Evolutionary conservation across 768 basidiomycete genomes (phyloP), one percentile per base, ranked within the genome.

Genomic region (Podaxis carcinomalis): DNA sequence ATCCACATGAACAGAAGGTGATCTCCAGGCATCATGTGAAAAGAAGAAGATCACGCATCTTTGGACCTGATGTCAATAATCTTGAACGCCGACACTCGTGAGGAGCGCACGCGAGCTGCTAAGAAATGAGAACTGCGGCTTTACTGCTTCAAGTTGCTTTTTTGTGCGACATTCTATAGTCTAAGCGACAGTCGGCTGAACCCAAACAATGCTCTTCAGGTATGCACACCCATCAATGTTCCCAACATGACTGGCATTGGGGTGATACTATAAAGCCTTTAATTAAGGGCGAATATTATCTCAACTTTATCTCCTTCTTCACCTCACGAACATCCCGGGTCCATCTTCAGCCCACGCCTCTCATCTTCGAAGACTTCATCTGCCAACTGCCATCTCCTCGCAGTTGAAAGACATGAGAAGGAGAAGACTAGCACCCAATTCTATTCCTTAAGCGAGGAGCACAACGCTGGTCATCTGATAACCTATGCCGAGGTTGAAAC

Each of bases 331-430:
- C 19, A 19, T 46, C 47, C 46, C 56, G 13, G 23, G 39, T 39
- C 57, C 5, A 39, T 39, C 36, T 42, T 49, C 25, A 39, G 23
- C 52, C 14, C 52, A 54, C 40, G 52, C 19, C 52, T 39, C 52
- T 35, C 36, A 13, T 9, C 52, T 54, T 54, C 52, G 52, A 54
- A 28, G 28, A 54, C 11, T 7, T 21, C 25, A 16, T 49, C 47
- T 25, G 7, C n/a, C 37, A 21, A 35, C 28, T 51, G 28, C 50
- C 50, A 51, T 28, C 28, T 32, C 25, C 9, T 32, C 32, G 28
- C 23, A 5, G 2, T 39, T 58, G 49, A 58, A 49, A 37, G 57
- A 37, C 57, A 50, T 58, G 57, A 60, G 59, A 60, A 53, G 40
- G 7, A 52, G 40, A 58, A 58, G 16, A 51, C 21, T 25, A 19